Evolutionary conservation across 2,329 filamentous ascomycete genomes (phyloP), one percentile per base, ranked within the genome.

Genomic region (Penicillium sp.): DNA sequence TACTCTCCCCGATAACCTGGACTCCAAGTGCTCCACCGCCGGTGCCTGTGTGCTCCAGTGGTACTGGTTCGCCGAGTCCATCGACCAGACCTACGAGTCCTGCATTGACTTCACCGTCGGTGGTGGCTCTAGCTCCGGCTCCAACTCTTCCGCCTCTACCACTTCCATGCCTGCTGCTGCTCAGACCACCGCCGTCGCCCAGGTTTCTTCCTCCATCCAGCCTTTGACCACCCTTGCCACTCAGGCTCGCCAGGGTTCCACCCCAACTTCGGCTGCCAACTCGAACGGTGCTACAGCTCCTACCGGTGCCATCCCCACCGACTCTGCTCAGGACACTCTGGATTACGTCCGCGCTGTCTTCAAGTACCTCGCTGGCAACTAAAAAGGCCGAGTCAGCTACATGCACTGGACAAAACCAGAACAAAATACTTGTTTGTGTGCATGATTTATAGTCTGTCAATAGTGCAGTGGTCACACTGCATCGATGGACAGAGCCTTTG

Each of bases 51-150:
- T 66, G 27, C 50, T 67, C 32, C 64, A 67, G 56, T 67, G 64
- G 64, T 67, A 66, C 53, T 66, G 64, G 64, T 61, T 54, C 25
- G 62, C 63, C 27, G 43, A 62, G 53, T 64, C 61, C 4, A 63
- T 66, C 28, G 61, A 65, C 40, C 64, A 67, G 62, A 67, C 65
- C 46, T 66, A 66, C 29, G 62, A 66, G 58, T 65, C 63, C 18
- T 67, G 65, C 50, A 46, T 66, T 46, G 65, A 66, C 33, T 67
- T 67, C 45, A 65, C 61, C 32, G 40, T 63, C 25, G 52, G 55
- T 28, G 62, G 57, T 25, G 48, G 53, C 26, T 53, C 53, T 11
- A n/a, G 48, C 46, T 49, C 48, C 7, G n/a, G 49, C 46, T 37
- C 47, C 32, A 33, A 48, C 41, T 57, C 50, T 9, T 39, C 54